Base-by-base conservation (phyloP, 345 rosid genomes). In the Linum lewisii region DNA sequence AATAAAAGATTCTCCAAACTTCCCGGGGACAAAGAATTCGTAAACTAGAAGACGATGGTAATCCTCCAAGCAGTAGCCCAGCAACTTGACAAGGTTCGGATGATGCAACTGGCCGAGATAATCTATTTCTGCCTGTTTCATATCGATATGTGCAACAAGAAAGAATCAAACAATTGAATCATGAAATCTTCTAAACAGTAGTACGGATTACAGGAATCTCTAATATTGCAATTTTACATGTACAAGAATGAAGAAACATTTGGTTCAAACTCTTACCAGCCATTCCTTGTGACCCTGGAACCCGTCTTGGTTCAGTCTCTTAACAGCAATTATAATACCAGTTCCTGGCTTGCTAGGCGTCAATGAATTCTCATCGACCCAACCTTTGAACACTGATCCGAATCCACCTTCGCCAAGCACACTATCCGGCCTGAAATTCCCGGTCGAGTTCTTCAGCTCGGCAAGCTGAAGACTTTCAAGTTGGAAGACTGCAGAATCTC, bases 41-140 rank as follows among this genome's bases (percentile, higher is more conserved):
- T 71, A 71, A 52, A 66, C 67, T 57, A 71, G 54, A 51, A 71
- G 75, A 24, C 71, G 63, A 24, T 66, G 71, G 18, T 71, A 67
- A 62, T 71, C 75, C 61, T 71, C 75, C 25, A 71, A 66, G 65
- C 75, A 71, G 64, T 66, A 71, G 32, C 75, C 75, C 34, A 71
- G 54, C 63, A 71, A 36, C 51, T 71, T 71, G 34, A 71, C 75
- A 44, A 71, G 75, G 59, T 71, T 66, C 26, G 71, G 71, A 59
- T 71, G 75, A 37, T 44, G 65, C 38, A 71, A 53, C 55, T 66
- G 75, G 64, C 75, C 75, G n/a, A 71, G 75, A 58, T 71, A 71
- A 54, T 71, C 66, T 32, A 71, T 71, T 52, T 71, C 75, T 10
- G 75, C 71, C 75, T 71, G 66, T 34, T 62, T 32, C n/a, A n/a